Base-by-base conservation (phyloP, 169 alveolate species). In the Plasmodium cynomolgi region DNA sequence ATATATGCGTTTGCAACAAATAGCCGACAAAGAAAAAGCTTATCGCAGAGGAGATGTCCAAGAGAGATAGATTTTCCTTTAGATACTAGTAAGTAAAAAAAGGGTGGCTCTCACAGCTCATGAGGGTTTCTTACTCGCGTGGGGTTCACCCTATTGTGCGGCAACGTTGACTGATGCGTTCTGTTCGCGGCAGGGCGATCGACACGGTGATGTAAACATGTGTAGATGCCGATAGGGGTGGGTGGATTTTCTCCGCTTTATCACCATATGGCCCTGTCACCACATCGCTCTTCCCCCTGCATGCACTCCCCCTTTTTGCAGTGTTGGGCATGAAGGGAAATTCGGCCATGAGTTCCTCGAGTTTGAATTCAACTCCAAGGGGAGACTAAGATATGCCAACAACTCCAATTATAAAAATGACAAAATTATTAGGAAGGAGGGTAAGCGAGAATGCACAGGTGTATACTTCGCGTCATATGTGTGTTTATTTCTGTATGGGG, bases 321-420 rank as follows among this genome's bases (percentile, higher is more conserved):
- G 97, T 77, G 97, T 96, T 91, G 97, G 97, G 7, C 97, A 96
- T 86, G 97, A 96, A 83, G 95, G 97, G 85, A 96, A 97, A 86
- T 98, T 97, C 96, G 99, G 99, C 26, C 99, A 98, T 92, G 99
- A 99, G 93, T 99, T 99, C 95, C 96, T 99, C 50, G 99, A 99
- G 96, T 99, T 98, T 95, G 99, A 99, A 95, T 91, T 99, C 93
- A 96, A 97, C 23, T 95, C 97, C 4, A 98, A 98, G 86, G 99
- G 99, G 13, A 91, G 99, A 84, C 96, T 99, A 91, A 96, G 99
- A 62, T 99, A 99, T 96, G 99, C 99, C 13, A 99, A 99, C 96
- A 98, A 98, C 93, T 97, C 99, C 34, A 98, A 98, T 94, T 99
- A 99, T 95, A 98, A 98, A 90, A 97, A 97, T 54, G 99, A 99